Evolutionary conservation across 1,284 basidiomycete species (phyloP), one percentile per base, ranked within the genome.

Genomic region (Fistulina hepatica): DNA sequence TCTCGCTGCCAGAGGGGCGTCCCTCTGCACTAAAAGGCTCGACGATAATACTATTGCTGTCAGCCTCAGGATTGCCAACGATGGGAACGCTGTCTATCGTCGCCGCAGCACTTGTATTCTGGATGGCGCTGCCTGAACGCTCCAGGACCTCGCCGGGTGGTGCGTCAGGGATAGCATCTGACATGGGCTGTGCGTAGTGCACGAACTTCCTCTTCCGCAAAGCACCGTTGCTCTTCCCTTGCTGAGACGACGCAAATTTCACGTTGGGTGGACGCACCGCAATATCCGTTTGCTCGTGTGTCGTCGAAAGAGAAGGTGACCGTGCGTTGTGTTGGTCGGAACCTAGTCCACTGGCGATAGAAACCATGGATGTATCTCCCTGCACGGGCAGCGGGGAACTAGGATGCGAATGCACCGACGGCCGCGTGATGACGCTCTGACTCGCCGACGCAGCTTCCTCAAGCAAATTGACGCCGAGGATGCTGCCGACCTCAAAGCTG

Each of bases 401-500:
- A 37, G 20, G 9, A 41, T 44, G 9, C 42, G 40, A 21, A 40
- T 36, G 19, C 45, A 42, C 32, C 37, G 47, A 45, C 36, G 34
- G 41, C n/a, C n/a, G n/a, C n/a, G n/a, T n/a, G n/a, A n/a, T n/a
- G n/a, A n/a, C n/a, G n/a, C n/a, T n/a, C n/a, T n/a, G n/a, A n/a
- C n/a, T n/a, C n/a, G n/a, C n/a, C n/a, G n/a, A 42, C 20, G 44
- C 44, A 25, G 52, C 44, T 28, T 58, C 60, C 25, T 63, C 56
- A 27, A 73, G 52, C 15, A 74, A 54, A 43, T 74, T 68, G 34
- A 81, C 60, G 3, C 77, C 78, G 8, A 79, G 57, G 39, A 81
- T 64, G 13, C 69, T 67, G 3, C 83, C 84, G 27, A 88, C 64
- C 48, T 84, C 78, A 48, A 88, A 88, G 40, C 73, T 81, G 12